These are phyloP conservation scores for Cladosporium sp. DNA, from an alignment of 2,329 filamentous ascomycete genomes.

Conservation along the genomic window DNA sequence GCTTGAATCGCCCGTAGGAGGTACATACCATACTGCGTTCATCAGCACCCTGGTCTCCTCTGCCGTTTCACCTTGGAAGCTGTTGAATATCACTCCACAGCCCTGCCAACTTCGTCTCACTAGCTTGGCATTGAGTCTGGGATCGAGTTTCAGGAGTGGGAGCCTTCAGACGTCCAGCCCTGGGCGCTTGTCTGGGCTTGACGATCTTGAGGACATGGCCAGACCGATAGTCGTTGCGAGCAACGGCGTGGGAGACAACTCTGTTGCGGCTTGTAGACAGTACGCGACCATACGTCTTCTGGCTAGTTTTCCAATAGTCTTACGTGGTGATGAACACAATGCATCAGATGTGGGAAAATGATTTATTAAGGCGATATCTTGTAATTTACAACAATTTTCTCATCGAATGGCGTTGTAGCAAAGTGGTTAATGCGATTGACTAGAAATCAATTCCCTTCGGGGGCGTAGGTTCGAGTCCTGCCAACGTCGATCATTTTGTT, in stretches of 20 bases:
- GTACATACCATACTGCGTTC: not conserved
- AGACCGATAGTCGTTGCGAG: not conserved
- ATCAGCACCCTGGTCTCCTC: not conserved
- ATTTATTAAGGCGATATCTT: not conserved
- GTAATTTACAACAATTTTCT: not conserved
- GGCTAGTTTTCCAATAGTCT: not conserved
- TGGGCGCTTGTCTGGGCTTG: not conserved
- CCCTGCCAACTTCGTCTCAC: not conserved
- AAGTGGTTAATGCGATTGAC: slow-evolving; percentile 20
- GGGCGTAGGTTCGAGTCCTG: slow-evolving; percentile 24
- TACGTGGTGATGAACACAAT: not conserved
- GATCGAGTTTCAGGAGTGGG: not conserved
- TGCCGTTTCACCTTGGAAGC: not conserved
- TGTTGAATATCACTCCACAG: not conserved
- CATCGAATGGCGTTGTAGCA: slow-evolving; percentile 15
- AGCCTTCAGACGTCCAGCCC: not conserved
- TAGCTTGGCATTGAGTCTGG: not conserved
- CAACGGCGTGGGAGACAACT: not conserved
- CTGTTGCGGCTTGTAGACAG: not conserved
- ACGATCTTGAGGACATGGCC: not conserved
- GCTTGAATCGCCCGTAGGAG: not conserved
- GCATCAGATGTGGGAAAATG: not conserved
- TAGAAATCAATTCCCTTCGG: slow-evolving; percentile 20
- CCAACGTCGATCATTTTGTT: slow-evolving; percentile 12
- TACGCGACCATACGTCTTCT: not conserved